phyloP scores from a whole-genome alignment of 345 rosid genomes.

The Rubroshorea leprosula region DNA sequence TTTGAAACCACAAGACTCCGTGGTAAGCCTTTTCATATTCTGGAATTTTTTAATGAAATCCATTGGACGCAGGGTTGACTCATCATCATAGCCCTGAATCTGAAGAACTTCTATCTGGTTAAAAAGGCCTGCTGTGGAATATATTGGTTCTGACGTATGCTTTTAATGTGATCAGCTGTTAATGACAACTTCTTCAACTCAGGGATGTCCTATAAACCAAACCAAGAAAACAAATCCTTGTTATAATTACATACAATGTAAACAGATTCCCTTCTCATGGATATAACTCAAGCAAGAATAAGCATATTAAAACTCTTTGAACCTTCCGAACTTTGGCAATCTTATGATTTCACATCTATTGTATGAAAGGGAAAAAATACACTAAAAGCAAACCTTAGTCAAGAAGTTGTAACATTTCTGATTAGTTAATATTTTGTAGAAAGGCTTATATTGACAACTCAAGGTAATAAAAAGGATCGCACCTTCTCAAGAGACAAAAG shows the following conservation, averaged over 20 bases:
- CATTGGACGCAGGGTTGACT: constrained; percentile 1
- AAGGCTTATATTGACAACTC: too few species aligned
- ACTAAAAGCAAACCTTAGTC: too few species aligned
- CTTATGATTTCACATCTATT: too few species aligned
- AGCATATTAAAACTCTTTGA: too few species aligned
- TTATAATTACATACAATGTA: too few species aligned
- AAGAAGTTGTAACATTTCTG: too few species aligned
- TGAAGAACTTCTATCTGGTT: neutral
- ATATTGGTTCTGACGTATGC: neutral
- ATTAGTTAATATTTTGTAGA: too few species aligned
- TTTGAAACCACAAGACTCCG: neutral
- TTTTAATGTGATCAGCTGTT: neutral
- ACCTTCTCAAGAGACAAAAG: too few species aligned
- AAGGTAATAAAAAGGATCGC: too few species aligned
- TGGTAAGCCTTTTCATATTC: constrained; percentile 4
- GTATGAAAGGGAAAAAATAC: too few species aligned
- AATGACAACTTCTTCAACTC: constrained; percentile 12
- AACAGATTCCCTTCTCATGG: neutral
- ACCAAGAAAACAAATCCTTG: neutral
- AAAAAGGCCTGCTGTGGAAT: constrained; percentile 1
- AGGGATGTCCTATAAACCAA: constrained; percentile 14
- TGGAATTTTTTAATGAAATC: neutral
- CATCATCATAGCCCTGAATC: neutral
- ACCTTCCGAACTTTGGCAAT: too few species aligned
- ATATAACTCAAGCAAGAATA: neutral